A percentile compares a stretch with the other conserved stretches of the same genome.
phyloP scores from a whole-genome alignment of 805 yeast genomes.

The Yarrowia sp. region DNA sequence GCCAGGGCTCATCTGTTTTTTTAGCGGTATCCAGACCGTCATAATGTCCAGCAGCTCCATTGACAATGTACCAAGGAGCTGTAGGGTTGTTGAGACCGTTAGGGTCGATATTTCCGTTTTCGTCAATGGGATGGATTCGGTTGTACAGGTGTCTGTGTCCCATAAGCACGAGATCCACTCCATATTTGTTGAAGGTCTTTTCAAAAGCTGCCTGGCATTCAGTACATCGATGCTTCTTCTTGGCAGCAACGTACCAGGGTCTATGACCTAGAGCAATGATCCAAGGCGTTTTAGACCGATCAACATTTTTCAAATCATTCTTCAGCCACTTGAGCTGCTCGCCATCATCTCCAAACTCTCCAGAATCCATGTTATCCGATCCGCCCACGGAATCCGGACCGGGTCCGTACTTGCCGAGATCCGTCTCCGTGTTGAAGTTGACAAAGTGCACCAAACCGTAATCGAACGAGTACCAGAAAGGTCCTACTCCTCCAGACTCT shows the following conservation, averaged over 20 bases:
- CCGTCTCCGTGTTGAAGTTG: slow-evolving; percentile 38
- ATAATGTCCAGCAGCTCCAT: slow-evolving; percentile 39
- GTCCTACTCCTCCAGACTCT: slow-evolving; percentile 35
- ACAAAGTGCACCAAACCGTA: slow-evolving; percentile 39
- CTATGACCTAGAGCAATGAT: slow-evolving; percentile 36
- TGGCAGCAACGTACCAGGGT: slow-evolving; percentile 38
- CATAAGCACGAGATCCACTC: slow-evolving; percentile 34
- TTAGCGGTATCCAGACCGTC: slow-evolving; percentile 35
- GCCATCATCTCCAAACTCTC: slow-evolving; percentile 29
- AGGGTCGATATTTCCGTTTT: slow-evolving; percentile 34
- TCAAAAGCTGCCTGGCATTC: slow-evolving; percentile 35
- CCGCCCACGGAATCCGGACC: slow-evolving; percentile 30
- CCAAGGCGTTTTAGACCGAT: slow-evolving; percentile 38
- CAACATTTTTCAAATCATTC: slow-evolving; percentile 35
- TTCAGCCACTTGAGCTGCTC: slow-evolving; percentile 38
- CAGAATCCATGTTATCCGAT: slow-evolving; percentile 14
- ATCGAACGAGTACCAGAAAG: slow-evolving; percentile 40
- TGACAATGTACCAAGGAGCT: slow-evolving; percentile 38
- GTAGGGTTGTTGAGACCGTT: slow-evolving; percentile 36
- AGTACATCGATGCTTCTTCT: slow-evolving; percentile 28
- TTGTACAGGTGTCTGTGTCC: slow-evolving; percentile 37
- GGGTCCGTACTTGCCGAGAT: slow-evolving; percentile 33
- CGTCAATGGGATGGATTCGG: slow-evolving; percentile 33
- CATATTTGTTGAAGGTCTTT: slow-evolving; percentile 30
- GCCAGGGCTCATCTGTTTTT: slow-evolving; percentile 18